Evolutionary conservation across 179 eudicot genomes (phyloP).

Genomic region (Silene noctiflora): DNA sequence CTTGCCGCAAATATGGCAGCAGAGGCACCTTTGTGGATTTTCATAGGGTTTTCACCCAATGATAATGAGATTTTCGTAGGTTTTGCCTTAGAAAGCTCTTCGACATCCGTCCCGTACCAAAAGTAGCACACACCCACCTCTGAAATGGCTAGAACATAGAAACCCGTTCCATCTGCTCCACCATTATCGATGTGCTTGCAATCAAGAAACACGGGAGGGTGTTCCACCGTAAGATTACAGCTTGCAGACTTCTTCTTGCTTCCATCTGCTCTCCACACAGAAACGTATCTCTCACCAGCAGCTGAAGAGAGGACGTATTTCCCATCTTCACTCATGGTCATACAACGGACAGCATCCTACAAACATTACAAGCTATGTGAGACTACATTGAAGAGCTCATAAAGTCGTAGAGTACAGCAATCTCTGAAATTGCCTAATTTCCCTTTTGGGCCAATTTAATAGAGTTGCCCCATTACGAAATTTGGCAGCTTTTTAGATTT

Average conservation of each 20-base stretch:
- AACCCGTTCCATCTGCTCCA: conserved; percentile 44
- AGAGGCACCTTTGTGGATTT: conserved; percentile 46
- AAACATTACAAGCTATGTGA: conserved; percentile 15
- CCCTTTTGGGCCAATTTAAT: not conserved
- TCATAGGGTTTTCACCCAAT: conserved; percentile 36
- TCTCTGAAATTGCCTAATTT: not conserved
- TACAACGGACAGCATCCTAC: conserved; percentile 76
- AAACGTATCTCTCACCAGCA: conserved; percentile 78
- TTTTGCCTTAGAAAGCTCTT: conserved; percentile 56
- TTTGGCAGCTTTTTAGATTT: not conserved
- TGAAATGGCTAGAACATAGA: conserved; percentile 75
- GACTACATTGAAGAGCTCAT: not conserved
- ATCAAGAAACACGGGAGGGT: conserved; percentile 82
- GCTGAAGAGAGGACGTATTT: conserved; percentile 77
- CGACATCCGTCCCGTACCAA: conserved; percentile 72
- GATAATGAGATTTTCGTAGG: conserved; percentile 62
- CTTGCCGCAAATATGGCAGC: conserved; percentile 73
- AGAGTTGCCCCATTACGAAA: not conserved
- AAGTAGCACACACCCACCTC: conserved; percentile 82
- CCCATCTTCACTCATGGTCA: conserved; percentile 81
- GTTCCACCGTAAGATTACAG: conserved; percentile 86
- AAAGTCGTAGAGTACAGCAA: not conserved
- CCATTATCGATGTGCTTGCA: conserved; percentile 39
- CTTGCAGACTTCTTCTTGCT: conserved; percentile 74
- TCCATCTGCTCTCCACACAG: conserved; percentile 78